These are phyloP conservation scores for Fraxinus angustifolia DNA, from an alignment of 305 asterid species.

Conservation along the genomic window DNA sequence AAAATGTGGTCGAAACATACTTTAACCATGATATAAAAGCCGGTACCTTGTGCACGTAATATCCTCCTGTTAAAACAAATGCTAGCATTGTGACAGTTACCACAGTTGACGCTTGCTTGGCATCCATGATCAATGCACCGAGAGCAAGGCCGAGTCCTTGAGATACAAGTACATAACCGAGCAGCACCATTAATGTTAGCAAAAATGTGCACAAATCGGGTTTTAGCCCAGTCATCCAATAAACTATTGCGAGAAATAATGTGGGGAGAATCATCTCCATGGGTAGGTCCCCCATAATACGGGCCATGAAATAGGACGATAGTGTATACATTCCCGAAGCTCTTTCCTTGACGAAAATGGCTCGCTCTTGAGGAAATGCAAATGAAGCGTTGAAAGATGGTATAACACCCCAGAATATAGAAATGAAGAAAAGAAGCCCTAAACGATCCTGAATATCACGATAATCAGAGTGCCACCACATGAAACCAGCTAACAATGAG, in stretches of 20 bases:
- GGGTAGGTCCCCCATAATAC: conserved; percentile 42
- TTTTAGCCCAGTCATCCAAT: conserved; percentile 51
- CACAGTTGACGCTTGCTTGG: conserved; percentile 49
- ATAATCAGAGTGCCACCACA: conserved; percentile 54
- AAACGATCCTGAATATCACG: conserved; percentile 42
- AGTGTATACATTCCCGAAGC: conserved; percentile 54
- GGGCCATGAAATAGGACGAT: conserved; percentile 48
- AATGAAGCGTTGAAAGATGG: conserved; percentile 42
- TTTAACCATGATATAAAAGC: conserved; percentile 38
- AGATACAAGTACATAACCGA: conserved; percentile 45
- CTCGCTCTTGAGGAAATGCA: conserved; percentile 48
- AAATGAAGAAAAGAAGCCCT: conserved; percentile 47
- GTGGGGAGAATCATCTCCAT: conserved; percentile 55
- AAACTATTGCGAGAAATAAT: conserved; percentile 34
- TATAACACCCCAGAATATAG: conserved; percentile 51
- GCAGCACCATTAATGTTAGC: conserved; percentile 29
- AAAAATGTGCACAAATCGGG: conserved; percentile 36
- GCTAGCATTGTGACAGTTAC: conserved; percentile 52
- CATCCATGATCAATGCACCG: conserved; percentile 51
- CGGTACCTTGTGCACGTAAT: conserved; percentile 43
- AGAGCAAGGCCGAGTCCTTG: conserved; percentile 50
- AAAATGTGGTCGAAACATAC: conserved; percentile 49
- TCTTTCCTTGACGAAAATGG: conserved; percentile 40
- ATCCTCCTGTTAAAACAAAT: conserved; percentile 45
- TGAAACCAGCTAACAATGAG: conserved; percentile 38